Evolutionary conservation across 805 yeast genomes (phyloP).

Genomic region (Wickerhamiella cacticola): DNA sequence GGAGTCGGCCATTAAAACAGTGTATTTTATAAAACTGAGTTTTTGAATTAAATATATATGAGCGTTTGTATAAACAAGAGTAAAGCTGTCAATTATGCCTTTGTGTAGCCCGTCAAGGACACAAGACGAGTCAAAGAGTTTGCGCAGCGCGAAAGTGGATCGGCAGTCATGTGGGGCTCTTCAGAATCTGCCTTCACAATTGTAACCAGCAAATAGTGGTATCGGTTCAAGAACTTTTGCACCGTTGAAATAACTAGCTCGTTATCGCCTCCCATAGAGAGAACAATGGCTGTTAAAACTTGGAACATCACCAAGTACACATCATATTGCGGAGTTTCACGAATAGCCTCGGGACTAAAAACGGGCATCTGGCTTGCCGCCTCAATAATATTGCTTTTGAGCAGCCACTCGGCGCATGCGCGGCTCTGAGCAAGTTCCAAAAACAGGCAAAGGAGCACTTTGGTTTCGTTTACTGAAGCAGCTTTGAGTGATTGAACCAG

Average conservation of each 20-base stretch:
- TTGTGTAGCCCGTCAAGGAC: conserved; percentile 1
- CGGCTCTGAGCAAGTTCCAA: conserved; percentile 65
- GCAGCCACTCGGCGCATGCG: conserved; percentile 61
- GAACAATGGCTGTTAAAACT: conserved; percentile 48
- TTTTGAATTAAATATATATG: background rate
- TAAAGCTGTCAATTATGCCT: no score
- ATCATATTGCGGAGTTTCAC: conserved; percentile 56
- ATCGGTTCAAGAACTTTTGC: conserved; percentile 38
- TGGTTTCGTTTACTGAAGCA: conserved; percentile 39
- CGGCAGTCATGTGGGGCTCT: conserved; percentile 22
- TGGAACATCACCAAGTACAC: conserved; percentile 64
- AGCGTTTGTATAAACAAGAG: no score
- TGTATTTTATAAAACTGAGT: no score
- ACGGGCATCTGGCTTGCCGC: conserved; percentile 46
- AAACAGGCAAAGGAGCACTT: conserved; percentile 55
- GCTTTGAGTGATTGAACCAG: conserved; percentile 50
- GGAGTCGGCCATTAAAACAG: no score
- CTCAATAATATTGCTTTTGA: conserved; percentile 62
- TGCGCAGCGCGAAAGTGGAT: conserved; percentile 20
- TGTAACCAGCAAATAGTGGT: conserved; percentile 47
- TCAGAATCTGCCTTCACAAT: conserved; percentile 45
- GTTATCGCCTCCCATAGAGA: conserved; percentile 71
- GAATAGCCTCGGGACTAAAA: conserved; percentile 61
- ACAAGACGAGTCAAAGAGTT: conserved; percentile 4
- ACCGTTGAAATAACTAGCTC: conserved; percentile 45